Evolutionary conservation across 441 rosid species (phyloP).

Genomic region (Euphorbia schlechtendalii): DNA sequence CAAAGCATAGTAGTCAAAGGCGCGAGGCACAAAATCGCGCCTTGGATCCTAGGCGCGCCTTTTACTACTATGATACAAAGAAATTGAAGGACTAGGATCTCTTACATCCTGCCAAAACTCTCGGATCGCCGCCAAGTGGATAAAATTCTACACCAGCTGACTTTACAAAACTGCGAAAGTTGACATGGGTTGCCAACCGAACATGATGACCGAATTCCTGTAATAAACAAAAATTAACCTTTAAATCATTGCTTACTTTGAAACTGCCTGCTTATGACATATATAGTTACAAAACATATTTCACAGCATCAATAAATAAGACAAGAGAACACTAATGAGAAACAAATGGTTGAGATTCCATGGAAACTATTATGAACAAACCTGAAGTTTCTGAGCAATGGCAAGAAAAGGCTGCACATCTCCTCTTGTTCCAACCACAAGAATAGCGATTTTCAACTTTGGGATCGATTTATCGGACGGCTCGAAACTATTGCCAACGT

Average conservation of each 20-base stretch:
- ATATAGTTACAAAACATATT: background rate
- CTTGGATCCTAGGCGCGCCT: too few relatives aligned
- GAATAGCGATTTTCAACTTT: constrained; percentile 67
- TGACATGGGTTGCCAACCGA: constrained; percentile 92
- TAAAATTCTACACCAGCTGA: constrained; percentile 85
- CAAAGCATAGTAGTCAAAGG: too few relatives aligned
- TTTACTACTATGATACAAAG: too few relatives aligned
- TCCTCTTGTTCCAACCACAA: constrained; percentile 99
- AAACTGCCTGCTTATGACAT: background rate
- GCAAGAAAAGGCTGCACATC: too few relatives aligned
- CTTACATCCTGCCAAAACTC: constrained; percentile 96
- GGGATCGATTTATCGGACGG: constrained; percentile 55
- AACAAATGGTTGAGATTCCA: background rate
- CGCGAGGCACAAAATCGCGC: too few relatives aligned
- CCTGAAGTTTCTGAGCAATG: constrained; percentile 96
- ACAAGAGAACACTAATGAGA: background rate
- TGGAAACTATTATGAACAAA: constrained; percentile 20
- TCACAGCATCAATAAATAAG: background rate
- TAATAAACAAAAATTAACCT: constrained; percentile 18
- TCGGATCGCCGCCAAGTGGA: constrained; percentile 97
- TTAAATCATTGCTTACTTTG: constrained; percentile 1
- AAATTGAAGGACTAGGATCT: constrained; percentile 24
- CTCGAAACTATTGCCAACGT: constrained; percentile 32
- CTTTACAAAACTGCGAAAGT: constrained; percentile 70
- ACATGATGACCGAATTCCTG: constrained; percentile 98